Evolutionary conservation across 371 early-diverging fungal genomes (phyloP), one percentile per base, ranked within the genome.

Genomic region (Capillidium heterosporum): DNA sequence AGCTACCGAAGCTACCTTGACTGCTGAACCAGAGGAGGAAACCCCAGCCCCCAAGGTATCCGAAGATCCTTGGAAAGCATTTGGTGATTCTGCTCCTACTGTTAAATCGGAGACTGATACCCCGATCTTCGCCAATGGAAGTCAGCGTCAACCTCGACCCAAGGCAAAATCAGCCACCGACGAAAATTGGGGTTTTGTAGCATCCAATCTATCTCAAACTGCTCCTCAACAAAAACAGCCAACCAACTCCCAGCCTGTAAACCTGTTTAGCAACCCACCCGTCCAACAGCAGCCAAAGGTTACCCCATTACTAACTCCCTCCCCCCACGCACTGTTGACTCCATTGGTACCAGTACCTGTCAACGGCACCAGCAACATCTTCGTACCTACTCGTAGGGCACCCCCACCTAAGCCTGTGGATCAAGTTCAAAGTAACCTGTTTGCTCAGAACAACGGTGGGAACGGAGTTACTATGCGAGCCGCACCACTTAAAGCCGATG

Each of bases 341-440:
- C 51, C 51, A 4, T 32, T 50, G 51, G 31, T 50, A 10, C 51
- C 51, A 26, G 29, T 50, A 27, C 51, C 51, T 8, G 31, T 23
- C 10, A 29, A 29, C 13, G 29, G 13, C 5, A 15, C 10, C 17
- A 27, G 27, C 8, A 50, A 50, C 19, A 29, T 50, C 24, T 50
- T 50, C 29, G 29, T 50, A 17, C 51, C 51, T 4, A 50, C 51
- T 50, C 24, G 51, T 17, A 50, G 51, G 29, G 27, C 51, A 26
- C 27, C 51, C 17, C 51, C 51, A 11, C 51, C 51, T 24, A 50
- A 50, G 19, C 51, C 51, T n/a, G n/a, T n/a, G n/a, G n/a, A n/a
- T n/a, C n/a, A n/a, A n/a, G n/a, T n/a, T n/a, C n/a, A n/a, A n/a
- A n/a, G n/a, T n/a, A n/a, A n/a, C n/a, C n/a, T n/a, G n/a, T n/a